phyloP scores from a whole-genome alignment of 2,329 filamentous ascomycete genomes.

The Stenocarpella maydis region DNA sequence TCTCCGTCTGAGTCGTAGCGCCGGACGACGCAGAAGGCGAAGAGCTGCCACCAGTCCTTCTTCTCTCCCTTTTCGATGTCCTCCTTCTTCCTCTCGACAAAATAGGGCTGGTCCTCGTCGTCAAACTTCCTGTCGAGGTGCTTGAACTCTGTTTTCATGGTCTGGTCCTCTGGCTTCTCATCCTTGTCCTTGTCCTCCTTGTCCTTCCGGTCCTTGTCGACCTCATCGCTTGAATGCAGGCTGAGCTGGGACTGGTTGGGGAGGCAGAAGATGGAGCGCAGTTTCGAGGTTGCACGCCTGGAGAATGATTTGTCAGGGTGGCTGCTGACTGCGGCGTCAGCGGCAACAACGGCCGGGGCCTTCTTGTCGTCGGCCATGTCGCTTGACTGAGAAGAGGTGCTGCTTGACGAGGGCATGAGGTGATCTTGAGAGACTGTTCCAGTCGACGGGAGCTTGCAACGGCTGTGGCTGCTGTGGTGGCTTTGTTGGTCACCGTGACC shows the following conservation, averaged over 20 bases:
- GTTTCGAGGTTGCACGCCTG: constrained; percentile 27
- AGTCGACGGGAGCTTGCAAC: not conserved
- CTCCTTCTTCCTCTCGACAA: constrained; percentile 43
- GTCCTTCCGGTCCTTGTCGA: constrained; percentile 34
- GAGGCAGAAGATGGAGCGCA: constrained; percentile 22
- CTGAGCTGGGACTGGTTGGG: not conserved
- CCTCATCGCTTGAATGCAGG: constrained; percentile 1
- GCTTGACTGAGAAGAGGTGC: constrained; percentile 23
- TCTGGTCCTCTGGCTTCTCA: constrained; percentile 40
- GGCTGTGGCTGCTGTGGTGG: not conserved
- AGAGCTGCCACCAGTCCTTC: constrained; percentile 44
- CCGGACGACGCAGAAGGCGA: constrained; percentile 40
- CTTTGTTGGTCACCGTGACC: not conserved
- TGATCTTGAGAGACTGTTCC: not conserved
- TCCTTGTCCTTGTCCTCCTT: constrained; percentile 37
- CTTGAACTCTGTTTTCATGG: constrained; percentile 44
- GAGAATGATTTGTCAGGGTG: constrained; percentile 14
- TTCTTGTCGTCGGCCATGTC: constrained; percentile 28
- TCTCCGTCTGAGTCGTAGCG: constrained; percentile 34
- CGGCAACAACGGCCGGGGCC: not conserved
- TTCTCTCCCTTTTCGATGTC: constrained; percentile 41
- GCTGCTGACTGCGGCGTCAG: not conserved
- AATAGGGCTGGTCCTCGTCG: constrained; percentile 40
- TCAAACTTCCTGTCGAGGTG: constrained; percentile 46
- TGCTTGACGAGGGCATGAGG: constrained; percentile 30